Evolutionary conservation across 257 asterid genomes (phyloP).

Genomic region (Sherardia arvensis): DNA sequence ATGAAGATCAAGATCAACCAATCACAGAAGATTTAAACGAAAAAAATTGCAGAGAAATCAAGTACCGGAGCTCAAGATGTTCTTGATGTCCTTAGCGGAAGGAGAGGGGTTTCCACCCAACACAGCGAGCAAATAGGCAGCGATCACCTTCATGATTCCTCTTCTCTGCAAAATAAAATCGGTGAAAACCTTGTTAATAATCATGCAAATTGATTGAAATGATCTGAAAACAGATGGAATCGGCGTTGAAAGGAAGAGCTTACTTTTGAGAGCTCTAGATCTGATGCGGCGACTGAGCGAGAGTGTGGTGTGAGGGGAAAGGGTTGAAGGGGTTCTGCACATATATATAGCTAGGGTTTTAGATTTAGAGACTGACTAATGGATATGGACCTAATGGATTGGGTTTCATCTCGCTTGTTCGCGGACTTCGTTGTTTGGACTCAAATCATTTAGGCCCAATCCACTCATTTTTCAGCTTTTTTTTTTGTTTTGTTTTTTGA

Average conservation of each 20-base stretch:
- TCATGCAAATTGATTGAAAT: not conserved
- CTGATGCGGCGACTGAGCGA: not conserved
- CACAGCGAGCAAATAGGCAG: constrained; percentile 17
- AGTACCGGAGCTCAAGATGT: constrained; percentile 12
- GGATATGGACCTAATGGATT: not conserved
- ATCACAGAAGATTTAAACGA: not conserved
- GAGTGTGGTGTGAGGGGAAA: not conserved
- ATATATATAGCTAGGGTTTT: constrained; percentile 11
- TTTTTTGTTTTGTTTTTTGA: too few species aligned
- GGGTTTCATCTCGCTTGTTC: not conserved
- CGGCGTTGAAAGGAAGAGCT: not conserved
- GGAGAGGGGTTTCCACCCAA: constrained; percentile 17
- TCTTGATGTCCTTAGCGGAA: constrained; percentile 12
- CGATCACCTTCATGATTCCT: constrained; percentile 12
- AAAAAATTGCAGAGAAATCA: not conserved
- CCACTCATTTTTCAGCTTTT: too few species aligned
- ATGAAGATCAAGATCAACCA: not conserved
- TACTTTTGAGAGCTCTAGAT: constrained; percentile 3
- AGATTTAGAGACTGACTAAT: not conserved
- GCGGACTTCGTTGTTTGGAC: not conserved
- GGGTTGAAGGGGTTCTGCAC: not conserved
- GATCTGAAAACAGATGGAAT: not conserved
- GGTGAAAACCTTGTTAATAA: not conserved
- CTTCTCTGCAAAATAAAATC: not conserved
- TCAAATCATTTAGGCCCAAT: not conserved